Base-by-base conservation (phyloP, 306 rosid species). In the Cicer cuneatum region DNA sequence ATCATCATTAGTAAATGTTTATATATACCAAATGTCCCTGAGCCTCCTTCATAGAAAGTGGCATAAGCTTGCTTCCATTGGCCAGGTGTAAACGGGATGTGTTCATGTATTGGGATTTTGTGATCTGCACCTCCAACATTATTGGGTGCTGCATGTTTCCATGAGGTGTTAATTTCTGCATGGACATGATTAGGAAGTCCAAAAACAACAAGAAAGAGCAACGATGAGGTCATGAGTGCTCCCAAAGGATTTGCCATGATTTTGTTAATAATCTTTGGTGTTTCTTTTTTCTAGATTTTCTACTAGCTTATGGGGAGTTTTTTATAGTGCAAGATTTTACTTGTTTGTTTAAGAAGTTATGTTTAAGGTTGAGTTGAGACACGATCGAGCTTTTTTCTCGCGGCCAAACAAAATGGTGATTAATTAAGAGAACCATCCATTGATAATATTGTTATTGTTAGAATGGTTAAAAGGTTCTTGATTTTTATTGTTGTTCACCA, bases 21-120 rank as follows among this genome's bases (percentile, higher is more conserved):
- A 10, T 82, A 92, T 16, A 10, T 84, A 93, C 98, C 96, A 11
- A 71, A 89, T 48, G 97, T 39, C 68, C 74, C 68, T 0, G 91
- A n/a, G 67, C 79, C 73, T 3, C 96, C 98, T 11, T 89, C 97
- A 15, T 91, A 91, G 84, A 86, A 93, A 15, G 97, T 91, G 24
- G 93, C 93, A 71, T 62, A 80, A 67, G 97, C 98, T 29, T 60
- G 45, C 73, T 41, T 89, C 98, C 96, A 93, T 6, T 83, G 82
- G 16, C 96, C 85, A 2, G 86, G 64, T 21, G 0, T 0, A 69
- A 68, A 46, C 12, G 0, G 2, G 0, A 40, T 64, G 19, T 10
- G 70, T 12, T 39, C 76, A 41, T 61, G 41, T 16, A 77, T 5
- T 66, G 82, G 49, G 66, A 2, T 7, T 49, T 42, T 53, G 12